Conservation (phyloP, 441 rosid species). For the Gossypium schwendimanii region DNA sequence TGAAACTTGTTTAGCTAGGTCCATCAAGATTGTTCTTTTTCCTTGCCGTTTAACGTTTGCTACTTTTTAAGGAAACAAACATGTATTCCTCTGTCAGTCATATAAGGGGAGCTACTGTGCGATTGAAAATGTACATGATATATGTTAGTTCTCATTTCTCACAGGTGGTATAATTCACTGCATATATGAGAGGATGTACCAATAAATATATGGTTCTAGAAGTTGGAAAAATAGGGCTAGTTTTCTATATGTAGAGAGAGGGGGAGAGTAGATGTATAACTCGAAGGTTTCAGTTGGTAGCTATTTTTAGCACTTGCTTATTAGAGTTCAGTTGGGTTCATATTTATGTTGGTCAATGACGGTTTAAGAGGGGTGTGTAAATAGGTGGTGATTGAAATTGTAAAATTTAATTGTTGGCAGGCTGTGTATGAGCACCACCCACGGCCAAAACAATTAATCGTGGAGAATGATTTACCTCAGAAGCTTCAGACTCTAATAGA, state of each 20-base stretch:
- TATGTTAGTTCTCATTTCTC: no score
- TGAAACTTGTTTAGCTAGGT: neutral
- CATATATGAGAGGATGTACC: no score
- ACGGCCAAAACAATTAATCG: constrained; percentile 88
- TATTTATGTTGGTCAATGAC: neutral
- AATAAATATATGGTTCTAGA: no score
- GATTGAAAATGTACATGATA: no score
- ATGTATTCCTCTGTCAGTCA: neutral
- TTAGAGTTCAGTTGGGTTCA: neutral
- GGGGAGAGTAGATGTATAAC: no score
- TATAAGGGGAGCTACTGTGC: no score
- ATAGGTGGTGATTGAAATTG: no score
- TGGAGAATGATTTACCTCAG: constrained; percentile 87
- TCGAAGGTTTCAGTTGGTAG: neutral
- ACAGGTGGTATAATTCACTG: no score
- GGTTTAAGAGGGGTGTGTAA: neutral
- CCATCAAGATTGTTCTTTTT: neutral
- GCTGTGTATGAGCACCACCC: constrained; percentile 99
- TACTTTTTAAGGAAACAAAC: neutral
- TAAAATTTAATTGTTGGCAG: constrained; percentile 26
- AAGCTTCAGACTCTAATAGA: constrained; percentile 80
- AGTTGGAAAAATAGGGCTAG: no score
- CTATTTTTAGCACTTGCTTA: neutral
- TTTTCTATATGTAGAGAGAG: no score
- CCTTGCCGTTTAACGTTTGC: neutral